A percentile compares a stretch with the other conserved stretches of the same genome.
Conservation (phyloP, 495 filamentous ascomycete species). For the Trypethelium eluteriae region DNA sequence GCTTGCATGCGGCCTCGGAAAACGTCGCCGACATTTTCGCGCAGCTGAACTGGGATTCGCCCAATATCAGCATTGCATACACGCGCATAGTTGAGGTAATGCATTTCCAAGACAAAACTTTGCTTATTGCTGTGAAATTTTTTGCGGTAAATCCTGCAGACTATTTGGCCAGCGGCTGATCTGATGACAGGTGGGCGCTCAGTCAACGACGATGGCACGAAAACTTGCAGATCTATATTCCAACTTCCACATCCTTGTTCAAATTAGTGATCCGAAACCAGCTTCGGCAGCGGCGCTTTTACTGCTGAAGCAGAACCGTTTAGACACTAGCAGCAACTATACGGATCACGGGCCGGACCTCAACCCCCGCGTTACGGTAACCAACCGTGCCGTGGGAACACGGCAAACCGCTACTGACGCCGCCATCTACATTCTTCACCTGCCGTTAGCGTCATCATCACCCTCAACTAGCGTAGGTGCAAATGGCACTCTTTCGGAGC, state of each 20-base stretch:
- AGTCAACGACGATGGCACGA: constrained; percentile 24
- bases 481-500: constrained; percentile 21
- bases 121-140: background rate
- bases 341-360: constrained; percentile 21
- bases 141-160: no score
- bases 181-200: constrained; percentile 25
- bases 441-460: constrained; percentile 24
- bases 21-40: constrained; percentile 27
- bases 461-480: background rate
- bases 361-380: constrained; percentile 7
- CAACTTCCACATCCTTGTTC: constrained; percentile 32
- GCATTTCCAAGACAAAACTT: background rate
- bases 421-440: constrained; percentile 33
- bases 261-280: constrained; percentile 22
- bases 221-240: constrained; percentile 30
- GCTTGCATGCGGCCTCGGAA: constrained; percentile 16
- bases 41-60: constrained; percentile 23
- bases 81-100: constrained; percentile 34
- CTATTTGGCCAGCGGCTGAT: constrained; percentile 1
- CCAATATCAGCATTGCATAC: constrained; percentile 15
- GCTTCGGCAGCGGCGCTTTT: background rate
- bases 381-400: background rate
- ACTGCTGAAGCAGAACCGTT: background rate
- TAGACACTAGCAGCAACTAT: constrained; percentile 20
- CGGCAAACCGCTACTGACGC: constrained; percentile 30